Evolutionary conservation across 2,329 filamentous ascomycete genomes (phyloP), one percentile per base, ranked within the genome.

Genomic region (Sporothrix dimorphospora): DNA sequence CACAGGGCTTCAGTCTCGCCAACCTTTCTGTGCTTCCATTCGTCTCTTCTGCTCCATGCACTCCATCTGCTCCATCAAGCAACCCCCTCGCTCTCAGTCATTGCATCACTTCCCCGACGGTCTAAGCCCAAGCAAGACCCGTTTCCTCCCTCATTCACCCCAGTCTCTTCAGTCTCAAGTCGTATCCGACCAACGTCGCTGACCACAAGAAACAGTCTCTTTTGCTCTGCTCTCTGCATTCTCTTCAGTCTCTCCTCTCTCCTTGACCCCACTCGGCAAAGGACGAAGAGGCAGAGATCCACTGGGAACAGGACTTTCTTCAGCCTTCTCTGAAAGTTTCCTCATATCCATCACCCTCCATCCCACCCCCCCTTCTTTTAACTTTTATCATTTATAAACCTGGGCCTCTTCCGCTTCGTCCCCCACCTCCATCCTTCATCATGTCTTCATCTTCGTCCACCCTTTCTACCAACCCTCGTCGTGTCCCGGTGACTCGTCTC

Each of bases 401-500:
- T 65, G 45, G 40, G 55, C n/a, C 27, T 24, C 40, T 57, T 49
- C 51, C n/a, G 34, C 51, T n/a, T 55, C 49, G 6, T 38, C 53
- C 71, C 63, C 67, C 63, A 55, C 24, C 40, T 9, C 34, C 40
- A 12, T 57, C 19, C 16, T 40, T 47, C 68, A 71, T 59, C 73
- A 75, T 76, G 74, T 51, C 74, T 59, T 75, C 72, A 7, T 73
- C 72, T 21, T 75, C 80, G 14, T 65, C 70, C 19, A 75, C 80
- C 19, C 47, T 69, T 30, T 73, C 71, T n/a, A 75, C 80, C 79
- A 83, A 83, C 76, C 81, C 81, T 49, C 81, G 80, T 75, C 79
- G 79, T 75, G 80, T 80, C 75, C 80, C 81, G 79, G 80, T 83
- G 82, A 83, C 82, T 83, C 82, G 81, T 76, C 78, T 81, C 74